Conservation (phyloP, 306 rosid species). For the Corylus americana region DNA sequence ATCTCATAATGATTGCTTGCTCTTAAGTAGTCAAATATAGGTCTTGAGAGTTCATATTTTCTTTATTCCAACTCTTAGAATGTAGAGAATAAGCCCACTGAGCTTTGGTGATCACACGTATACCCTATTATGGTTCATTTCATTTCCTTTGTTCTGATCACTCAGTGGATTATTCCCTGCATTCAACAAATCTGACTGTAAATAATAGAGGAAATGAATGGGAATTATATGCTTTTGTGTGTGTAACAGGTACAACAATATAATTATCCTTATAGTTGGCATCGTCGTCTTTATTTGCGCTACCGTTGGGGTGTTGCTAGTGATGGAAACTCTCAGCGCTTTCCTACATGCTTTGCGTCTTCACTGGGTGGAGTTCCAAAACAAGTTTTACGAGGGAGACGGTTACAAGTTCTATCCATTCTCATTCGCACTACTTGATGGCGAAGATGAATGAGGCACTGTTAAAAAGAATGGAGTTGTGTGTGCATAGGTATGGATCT, state of each 20-base stretch:
- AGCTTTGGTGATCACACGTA: neutral
- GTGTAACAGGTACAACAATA: conserved; percentile 68
- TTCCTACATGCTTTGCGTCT: conserved; percentile 96
- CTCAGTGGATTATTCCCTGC: conserved; percentile 17
- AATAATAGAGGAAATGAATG: neutral
- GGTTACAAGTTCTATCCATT: conserved; percentile 85
- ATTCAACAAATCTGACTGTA: neutral
- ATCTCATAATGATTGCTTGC: neutral
- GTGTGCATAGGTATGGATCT: conserved; percentile 51
- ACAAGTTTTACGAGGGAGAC: conserved; percentile 92
- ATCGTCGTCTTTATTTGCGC: conserved; percentile 70
- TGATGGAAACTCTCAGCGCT: conserved; percentile 94
- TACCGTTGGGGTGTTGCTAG: conserved; percentile 79
- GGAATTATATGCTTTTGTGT: neutral
- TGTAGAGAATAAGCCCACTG: conserved; percentile 14
- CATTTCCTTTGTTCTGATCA: neutral
- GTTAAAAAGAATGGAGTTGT: conserved; percentile 23
- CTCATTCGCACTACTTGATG: conserved; percentile 52
- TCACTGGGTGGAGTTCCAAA: conserved; percentile 98
- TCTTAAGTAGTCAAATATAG: neutral
- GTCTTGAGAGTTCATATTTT: neutral
- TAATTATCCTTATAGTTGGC: conserved; percentile 64
- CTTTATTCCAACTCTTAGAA: neutral
- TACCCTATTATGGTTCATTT: neutral
- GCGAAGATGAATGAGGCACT: conserved; percentile 55